Conservation (phyloP, 257 asterid species). For the Solanum piurae region DNA sequence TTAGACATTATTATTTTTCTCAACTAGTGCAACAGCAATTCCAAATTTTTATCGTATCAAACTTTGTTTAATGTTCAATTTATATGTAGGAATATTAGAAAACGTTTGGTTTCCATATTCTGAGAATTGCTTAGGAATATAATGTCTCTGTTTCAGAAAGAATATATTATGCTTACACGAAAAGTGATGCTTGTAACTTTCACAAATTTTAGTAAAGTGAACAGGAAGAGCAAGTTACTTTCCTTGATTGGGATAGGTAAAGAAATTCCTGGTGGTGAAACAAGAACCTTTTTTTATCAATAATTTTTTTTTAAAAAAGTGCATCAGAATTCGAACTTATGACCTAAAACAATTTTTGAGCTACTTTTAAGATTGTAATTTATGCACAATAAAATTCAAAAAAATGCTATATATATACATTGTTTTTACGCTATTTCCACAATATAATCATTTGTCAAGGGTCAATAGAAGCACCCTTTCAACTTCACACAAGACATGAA, state of each 20-base stretch:
- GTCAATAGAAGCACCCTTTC: neutral
- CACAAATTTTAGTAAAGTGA: neutral
- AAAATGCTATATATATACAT: neutral
- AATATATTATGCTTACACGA: neutral
- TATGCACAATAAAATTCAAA: neutral
- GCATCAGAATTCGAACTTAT: neutral
- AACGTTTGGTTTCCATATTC: neutral
- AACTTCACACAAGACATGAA: neutral
- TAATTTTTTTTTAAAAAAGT: accelerated
- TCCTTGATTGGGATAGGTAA: neutral
- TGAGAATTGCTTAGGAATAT: neutral
- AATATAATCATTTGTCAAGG: neutral
- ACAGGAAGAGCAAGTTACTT: neutral
- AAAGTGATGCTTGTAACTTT: neutral
- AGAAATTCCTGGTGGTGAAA: neutral
- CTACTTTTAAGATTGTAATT: neutral
- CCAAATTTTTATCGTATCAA: neutral
- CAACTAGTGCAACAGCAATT: neutral
- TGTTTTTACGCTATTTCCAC: neutral
- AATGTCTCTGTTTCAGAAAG: neutral
- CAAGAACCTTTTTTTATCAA: neutral
- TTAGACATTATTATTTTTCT: neutral
- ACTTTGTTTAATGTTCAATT: neutral
- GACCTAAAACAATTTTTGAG: neutral
- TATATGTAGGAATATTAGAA: neutral